Evolutionary conservation across 306 rosid species (phyloP).

Genomic region (Vigna trinervia): DNA sequence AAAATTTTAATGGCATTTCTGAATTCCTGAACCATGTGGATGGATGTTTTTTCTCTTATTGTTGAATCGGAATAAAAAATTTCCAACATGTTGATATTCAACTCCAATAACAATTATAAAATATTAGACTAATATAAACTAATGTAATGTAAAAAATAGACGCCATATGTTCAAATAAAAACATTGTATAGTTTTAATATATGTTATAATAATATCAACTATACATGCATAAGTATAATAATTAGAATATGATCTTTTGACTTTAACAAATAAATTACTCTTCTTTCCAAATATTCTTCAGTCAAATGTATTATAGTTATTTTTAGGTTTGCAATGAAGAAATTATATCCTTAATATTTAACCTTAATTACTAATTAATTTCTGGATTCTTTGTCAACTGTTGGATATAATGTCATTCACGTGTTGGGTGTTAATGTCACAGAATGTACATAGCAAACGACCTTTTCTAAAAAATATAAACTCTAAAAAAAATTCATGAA

Average conservation of each 20-base stretch:
- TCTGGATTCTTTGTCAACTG: constrained; percentile 13
- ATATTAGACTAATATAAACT: too few relatives aligned
- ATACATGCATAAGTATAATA: neutral
- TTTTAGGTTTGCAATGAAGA: neutral
- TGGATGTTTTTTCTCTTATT: too few relatives aligned
- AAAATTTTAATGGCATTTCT: too few relatives aligned
- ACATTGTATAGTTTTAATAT: neutral
- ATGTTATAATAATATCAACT: neutral
- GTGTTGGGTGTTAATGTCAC: neutral
- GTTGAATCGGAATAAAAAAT: too few relatives aligned
- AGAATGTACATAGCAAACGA: neutral
- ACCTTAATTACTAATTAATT: neutral
- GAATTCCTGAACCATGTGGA: too few relatives aligned
- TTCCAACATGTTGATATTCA: neutral
- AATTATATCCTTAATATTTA: neutral
- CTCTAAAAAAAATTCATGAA: neutral
- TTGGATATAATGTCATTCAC: neutral
- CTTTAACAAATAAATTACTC: neutral
- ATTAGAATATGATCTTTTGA: neutral
- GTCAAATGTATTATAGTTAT: neutral
- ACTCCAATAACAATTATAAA: too few relatives aligned
- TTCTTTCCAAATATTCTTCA: neutral
- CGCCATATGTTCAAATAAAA: neutral
- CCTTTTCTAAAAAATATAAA: neutral
- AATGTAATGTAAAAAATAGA: neutral